Base-by-base conservation (phyloP, 352 stramenopile species). In the Phytopythium sindhum region DNA sequence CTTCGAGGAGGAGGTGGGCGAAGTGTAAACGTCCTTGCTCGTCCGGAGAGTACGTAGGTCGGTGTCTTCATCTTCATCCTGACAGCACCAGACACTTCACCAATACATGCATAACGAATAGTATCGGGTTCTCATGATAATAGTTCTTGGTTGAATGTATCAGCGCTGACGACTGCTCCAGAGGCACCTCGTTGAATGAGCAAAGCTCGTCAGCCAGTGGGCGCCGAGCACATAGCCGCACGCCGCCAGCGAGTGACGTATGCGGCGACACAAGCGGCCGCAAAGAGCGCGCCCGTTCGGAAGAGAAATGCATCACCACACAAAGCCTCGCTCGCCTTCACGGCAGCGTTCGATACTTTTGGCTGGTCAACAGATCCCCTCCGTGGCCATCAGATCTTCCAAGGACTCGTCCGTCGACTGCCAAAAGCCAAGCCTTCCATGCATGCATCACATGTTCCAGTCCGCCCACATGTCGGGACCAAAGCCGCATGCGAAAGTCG, bases 1-100 rank as follows among this genome's bases (percentile, higher is more conserved):
- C 48, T 24, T 54, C 23, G 64, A 74, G 11, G 53, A 48, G 5
- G 53, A 59, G 35, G 21, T 12, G 21, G 39, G 53, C 21, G 29
- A 45, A 11, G 31, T 45, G 3, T 59, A 28, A 14, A 9, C 45
- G 45, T 12, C 0, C n/a, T 35, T 5, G 10, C 42, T 48, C 41
- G n/a, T 17, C 14, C 12, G 11, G 37, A 42, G 2, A 11, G 11
- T 17, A 19, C 37, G 12, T 14, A 44, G 37, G 37, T 44, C 37
- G 12, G 19, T 14, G 37, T 37, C 33, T 37, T 37, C 33, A n/a
- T n/a, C n/a, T n/a, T n/a, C n/a, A n/a, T n/a, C 33, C 33, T 37
- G n/a, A n/a, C 33, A 37, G 33, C 33, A 37, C 10, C 33, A 37
- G 33, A 5, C 33, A 19, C 37, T 44, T 44, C 37, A 15, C 37